These are phyloP conservation scores for Amoebophrya sp. DNA, from an alignment of 169 alveolate genomes.

Conservation along the genomic window DNA sequence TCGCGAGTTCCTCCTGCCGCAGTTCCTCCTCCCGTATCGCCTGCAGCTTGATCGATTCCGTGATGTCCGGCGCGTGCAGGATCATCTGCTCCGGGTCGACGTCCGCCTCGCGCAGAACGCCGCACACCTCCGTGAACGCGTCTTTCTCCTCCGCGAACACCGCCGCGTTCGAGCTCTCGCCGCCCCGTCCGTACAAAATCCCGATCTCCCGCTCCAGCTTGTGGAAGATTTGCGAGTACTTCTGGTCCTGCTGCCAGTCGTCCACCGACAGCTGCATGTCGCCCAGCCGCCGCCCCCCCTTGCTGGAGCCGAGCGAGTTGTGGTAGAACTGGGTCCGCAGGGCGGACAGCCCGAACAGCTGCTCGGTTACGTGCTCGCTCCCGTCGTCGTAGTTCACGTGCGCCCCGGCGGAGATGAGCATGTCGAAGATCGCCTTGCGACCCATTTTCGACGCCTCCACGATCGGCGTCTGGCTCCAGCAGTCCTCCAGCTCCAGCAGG, in stretches of 20 bases:
- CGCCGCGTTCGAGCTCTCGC: background rate
- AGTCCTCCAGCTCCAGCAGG: background rate
- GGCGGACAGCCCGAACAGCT: background rate
- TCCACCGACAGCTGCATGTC: background rate
- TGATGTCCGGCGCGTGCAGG: background rate
- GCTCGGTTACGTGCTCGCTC: background rate
- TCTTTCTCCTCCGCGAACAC: too few species aligned
- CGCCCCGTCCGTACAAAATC: background rate
- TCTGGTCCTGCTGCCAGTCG: background rate
- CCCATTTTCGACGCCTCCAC: background rate
- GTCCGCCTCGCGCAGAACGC: background rate
- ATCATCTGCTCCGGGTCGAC: background rate
- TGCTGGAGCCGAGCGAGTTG: background rate
- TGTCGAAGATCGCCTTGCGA: background rate
- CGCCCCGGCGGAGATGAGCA: background rate
- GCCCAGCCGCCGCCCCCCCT: background rate
- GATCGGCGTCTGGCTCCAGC: background rate
- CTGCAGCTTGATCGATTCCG: background rate
- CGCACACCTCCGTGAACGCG: too few species aligned
- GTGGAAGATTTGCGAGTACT: background rate
- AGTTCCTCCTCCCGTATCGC: background rate
- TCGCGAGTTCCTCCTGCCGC: too few species aligned
- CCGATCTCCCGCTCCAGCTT: background rate
- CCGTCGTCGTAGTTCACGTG: conserved; percentile 3
- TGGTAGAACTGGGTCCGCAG: background rate